Conservation (phyloP, 2,329 filamentous ascomycete genomes). For the Claviceps quebecensis region DNA sequence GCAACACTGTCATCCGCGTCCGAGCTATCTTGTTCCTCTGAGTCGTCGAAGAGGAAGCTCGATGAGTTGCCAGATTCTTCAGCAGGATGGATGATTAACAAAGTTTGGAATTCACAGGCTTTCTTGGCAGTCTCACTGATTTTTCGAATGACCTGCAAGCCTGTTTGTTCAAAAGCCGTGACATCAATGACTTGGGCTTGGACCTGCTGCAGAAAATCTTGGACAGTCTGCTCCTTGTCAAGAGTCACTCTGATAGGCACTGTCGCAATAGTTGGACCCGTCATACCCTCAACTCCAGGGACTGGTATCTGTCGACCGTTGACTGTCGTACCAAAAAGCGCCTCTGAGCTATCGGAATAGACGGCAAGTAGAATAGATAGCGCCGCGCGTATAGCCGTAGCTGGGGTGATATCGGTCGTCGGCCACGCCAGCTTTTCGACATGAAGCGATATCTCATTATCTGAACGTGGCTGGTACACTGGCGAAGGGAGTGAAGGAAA, state of each 20-base stretch:
- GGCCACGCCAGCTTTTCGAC: slow-evolving; percentile 5
- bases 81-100: slow-evolving; percentile 10
- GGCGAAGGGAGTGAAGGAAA: slow-evolving; percentile 1
- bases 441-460: slow-evolving; percentile 23
- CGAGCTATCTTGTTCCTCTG: background rate
- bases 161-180: slow-evolving; percentile 3
- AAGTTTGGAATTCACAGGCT: slow-evolving; percentile 4
- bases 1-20: background rate
- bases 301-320: slow-evolving; percentile 14
- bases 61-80: background rate
- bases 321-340: slow-evolving; percentile 13
- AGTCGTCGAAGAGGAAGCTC: background rate
- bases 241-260: slow-evolving; percentile 12
- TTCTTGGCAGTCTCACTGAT: background rate
- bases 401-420: slow-evolving; percentile 10
- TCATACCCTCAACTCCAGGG: slow-evolving; percentile 12
- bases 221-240: slow-evolving; percentile 17
- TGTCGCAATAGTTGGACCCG: slow-evolving; percentile 16
- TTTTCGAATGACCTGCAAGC: slow-evolving; percentile 1
- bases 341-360: slow-evolving; percentile 20
- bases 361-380: slow-evolving; percentile 19
- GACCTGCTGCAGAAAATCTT: slow-evolving; percentile 25
- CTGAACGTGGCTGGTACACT: background rate
- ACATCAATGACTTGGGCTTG: slow-evolving; percentile 7
- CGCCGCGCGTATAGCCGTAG: slow-evolving; percentile 11